These are phyloP conservation scores for Fusarium luffae DNA, from an alignment of 2,329 filamentous ascomycete species.

Conservation along the genomic window DNA sequence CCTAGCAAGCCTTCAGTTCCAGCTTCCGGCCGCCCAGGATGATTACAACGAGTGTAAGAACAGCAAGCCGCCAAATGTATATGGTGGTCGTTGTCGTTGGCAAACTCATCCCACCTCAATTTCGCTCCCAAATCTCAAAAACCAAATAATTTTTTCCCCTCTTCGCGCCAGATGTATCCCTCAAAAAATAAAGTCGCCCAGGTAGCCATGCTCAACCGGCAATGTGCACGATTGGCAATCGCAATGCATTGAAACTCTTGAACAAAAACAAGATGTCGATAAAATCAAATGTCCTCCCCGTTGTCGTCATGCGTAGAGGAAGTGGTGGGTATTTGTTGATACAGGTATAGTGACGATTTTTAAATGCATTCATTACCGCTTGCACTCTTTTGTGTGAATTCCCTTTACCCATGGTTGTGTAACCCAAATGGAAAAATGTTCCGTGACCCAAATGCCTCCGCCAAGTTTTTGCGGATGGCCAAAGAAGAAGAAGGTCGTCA, in stretches of 20 bases:
- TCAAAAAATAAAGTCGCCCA: constrained; percentile 28
- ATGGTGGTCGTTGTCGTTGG: constrained; percentile 43
- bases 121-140: constrained; percentile 30
- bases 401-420: constrained; percentile 49
- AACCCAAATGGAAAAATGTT: constrained; percentile 37
- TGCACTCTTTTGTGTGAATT: constrained; percentile 54
- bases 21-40: constrained; percentile 52
- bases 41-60: constrained; percentile 67
- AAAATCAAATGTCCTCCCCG: constrained; percentile 44
- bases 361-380: constrained; percentile 56
- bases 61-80: constrained; percentile 49
- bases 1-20: constrained; percentile 49
- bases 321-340: constrained; percentile 53
- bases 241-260: constrained; percentile 44
- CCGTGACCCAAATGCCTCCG: constrained; percentile 48
- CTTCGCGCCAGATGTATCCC: constrained; percentile 40
- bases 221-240: constrained; percentile 16
- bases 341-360: constrained; percentile 57
- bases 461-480: constrained; percentile 37
- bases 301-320: constrained; percentile 46
- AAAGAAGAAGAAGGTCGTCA: constrained; percentile 48
- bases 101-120: constrained; percentile 37
- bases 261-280: constrained; percentile 32
- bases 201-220: constrained; percentile 40
- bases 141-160: constrained; percentile 31